Evolutionary conservation across 208 protist species (phyloP), one percentile per base, ranked within the genome.

Genomic region (Wallacemonas sp.): DNA sequence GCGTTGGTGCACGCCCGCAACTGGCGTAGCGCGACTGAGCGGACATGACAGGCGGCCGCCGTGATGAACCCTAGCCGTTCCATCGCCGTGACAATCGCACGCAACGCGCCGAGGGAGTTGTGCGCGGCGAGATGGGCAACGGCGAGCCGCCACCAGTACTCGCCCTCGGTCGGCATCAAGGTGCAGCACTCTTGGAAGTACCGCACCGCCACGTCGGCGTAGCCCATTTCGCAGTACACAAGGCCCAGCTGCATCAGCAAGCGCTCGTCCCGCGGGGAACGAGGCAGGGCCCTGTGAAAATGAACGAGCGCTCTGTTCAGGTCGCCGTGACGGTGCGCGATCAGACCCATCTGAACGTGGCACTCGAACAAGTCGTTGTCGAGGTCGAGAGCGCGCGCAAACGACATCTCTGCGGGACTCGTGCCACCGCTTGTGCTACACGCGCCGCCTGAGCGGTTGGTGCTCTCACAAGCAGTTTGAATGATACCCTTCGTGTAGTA

Each of bases 201-300:
- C 34, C 83, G 76, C 13, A 82, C 71, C 12, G 93, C 91, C 21
- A 89, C 63, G 53, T 93, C 86, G 44, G 76, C 73, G 67, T 92
- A 94, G 13, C 84, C 68, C 13, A 93, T 57, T 13, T 85, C 78
- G 29, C 52, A 59, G 63, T 94, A 95, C 0, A 85, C 88, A 1
- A 96, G 72, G 3, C 90, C 89, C 13, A 89, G 59, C 50, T 71
- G 79, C 42, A 94, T 85, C 30, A 90, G 68, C 29, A 79, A 57
- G n/a, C 81, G 62, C 3, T 61, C 27, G 62, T 92, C 85, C 26
- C 52, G 61, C 10, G 66, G 73, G 34, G 63, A 46, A 15, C 78
- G 42, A 10, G 85, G 36, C 6, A 93, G 57, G 21, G 63, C 81
- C 45, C 57, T 66, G 21, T 79, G 65, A 21, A 94, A 79, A 41